Conservation (phyloP, 129 eudicot genomes). For the Logfia minima region DNA sequence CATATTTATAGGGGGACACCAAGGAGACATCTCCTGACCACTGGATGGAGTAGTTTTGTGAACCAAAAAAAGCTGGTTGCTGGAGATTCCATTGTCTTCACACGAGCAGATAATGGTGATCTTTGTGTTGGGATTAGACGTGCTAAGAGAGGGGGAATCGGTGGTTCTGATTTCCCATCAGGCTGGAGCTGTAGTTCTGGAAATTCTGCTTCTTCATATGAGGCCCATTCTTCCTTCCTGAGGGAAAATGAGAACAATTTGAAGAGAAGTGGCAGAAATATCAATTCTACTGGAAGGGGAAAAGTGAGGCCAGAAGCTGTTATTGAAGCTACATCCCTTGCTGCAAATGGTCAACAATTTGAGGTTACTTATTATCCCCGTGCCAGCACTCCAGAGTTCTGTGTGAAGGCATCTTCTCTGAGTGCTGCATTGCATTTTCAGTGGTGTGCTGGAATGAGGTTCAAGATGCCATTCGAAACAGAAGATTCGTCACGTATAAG, state of each 20-base stretch:
- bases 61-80: slow-evolving; percentile 72
- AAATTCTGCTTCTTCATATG: slow-evolving; percentile 38
- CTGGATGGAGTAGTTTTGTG: slow-evolving; percentile 89
- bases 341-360: slow-evolving; percentile 59
- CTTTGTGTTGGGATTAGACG: slow-evolving; percentile 74
- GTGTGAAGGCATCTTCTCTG: slow-evolving; percentile 56
- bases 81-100: slow-evolving; percentile 76
- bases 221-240: slow-evolving; percentile 44
- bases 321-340: slow-evolving; percentile 49
- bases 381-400: slow-evolving; percentile 72
- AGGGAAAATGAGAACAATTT: slow-evolving; percentile 58
- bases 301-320: slow-evolving; percentile 53
- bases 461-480: slow-evolving; percentile 73
- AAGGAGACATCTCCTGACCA: slow-evolving; percentile 73
- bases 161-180: slow-evolving; percentile 45
- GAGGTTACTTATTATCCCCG: slow-evolving; percentile 70
- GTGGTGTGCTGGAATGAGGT: slow-evolving; percentile 70
- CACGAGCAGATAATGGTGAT: slow-evolving; percentile 71
- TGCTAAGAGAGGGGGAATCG: slow-evolving; percentile 59
- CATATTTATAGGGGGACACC: slow-evolving; percentile 84
- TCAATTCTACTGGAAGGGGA: slow-evolving; percentile 38
- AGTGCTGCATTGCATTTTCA: slow-evolving; percentile 49
- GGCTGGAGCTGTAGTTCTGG: slow-evolving; percentile 68
- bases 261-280: slow-evolving; percentile 39
- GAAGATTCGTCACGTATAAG: slow-evolving; percentile 82